A percentile compares a stretch with the other conserved stretches of the same genome.
Conservation (phyloP, 805 yeast genomes). For the Ogataea methanolica region DNA sequence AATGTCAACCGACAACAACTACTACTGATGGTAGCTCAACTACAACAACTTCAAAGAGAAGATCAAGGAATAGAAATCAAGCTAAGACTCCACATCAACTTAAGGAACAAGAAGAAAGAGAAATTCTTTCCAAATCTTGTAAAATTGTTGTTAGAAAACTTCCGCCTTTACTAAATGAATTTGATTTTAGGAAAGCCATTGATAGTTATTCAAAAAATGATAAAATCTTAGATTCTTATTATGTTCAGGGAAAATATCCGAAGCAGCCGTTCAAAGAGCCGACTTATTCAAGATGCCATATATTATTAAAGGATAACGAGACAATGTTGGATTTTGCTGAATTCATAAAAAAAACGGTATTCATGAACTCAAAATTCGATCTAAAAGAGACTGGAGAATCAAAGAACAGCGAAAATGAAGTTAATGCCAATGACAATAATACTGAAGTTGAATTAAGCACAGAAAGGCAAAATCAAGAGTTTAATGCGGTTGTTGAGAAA, state of each 20-base stretch:
- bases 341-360: slow-evolving; percentile 23
- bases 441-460: slow-evolving; percentile 15
- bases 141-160: slow-evolving; percentile 37
- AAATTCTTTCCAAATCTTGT: slow-evolving; percentile 10
- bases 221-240: slow-evolving; percentile 26
- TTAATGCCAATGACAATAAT: not conserved
- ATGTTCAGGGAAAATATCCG: slow-evolving; percentile 38
- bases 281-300: slow-evolving; percentile 37
- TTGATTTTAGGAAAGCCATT: slow-evolving; percentile 25
- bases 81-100: not conserved
- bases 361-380: slow-evolving; percentile 13
- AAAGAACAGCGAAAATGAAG: too few relatives aligned
- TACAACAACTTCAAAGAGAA: not conserved
- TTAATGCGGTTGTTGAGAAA: slow-evolving; percentile 33
- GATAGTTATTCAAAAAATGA: slow-evolving; percentile 11
- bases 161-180: slow-evolving; percentile 36
- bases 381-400: not conserved
- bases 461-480: slow-evolving; percentile 15
- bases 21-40: not conserved
- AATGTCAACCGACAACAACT: too few relatives aligned
- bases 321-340: slow-evolving; percentile 27
- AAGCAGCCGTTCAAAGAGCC: slow-evolving; percentile 35
- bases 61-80: slow-evolving; percentile 1
- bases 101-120: not conserved
- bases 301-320: slow-evolving; percentile 29